phyloP scores from a whole-genome alignment of 2,329 filamentous ascomycete species.

The Geosmithia flava region DNA sequence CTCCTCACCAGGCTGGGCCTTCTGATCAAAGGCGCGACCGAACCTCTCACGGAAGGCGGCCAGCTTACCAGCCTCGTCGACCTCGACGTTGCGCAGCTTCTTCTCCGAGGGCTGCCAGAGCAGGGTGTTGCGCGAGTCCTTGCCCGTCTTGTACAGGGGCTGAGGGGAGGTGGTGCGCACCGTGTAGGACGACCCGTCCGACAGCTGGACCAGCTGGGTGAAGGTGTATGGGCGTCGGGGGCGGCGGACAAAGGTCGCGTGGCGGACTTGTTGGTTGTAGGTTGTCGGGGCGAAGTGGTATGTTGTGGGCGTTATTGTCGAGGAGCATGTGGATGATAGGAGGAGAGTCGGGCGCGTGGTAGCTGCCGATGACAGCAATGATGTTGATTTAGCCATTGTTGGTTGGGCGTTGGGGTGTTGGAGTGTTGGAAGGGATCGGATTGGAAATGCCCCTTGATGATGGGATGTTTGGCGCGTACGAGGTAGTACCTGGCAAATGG shows the following conservation, averaged over 20 bases:
- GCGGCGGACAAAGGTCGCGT: conserved; percentile 75
- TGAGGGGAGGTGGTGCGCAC: conserved; percentile 64
- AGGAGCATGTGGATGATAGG: conserved; percentile 5
- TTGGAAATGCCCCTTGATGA: neutral
- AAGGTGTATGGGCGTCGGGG: conserved; percentile 92
- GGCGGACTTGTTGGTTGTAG: conserved; percentile 49
- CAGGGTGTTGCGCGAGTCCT: conserved; percentile 81
- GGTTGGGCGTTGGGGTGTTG: neutral
- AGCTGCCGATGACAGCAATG: neutral
- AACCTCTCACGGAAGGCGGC: conserved; percentile 77
- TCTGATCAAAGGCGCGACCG: conserved; percentile 70
- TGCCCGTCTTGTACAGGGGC: conserved; percentile 46
- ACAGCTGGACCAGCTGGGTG: conserved; percentile 90
- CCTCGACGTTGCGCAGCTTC: conserved; percentile 76
- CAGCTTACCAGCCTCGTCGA: conserved; percentile 86
- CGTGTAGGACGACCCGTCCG: conserved; percentile 78
- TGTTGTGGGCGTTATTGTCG: conserved; percentile 6
- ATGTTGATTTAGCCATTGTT: neutral
- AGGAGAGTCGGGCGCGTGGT: conserved; percentile 9
- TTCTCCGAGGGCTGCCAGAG: conserved; percentile 83
- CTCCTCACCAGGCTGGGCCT: conserved; percentile 13
- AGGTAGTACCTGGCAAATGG: no score
- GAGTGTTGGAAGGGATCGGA: no score
- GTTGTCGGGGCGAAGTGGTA: conserved; percentile 7
- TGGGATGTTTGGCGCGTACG: no score